Percentiles rank a stretch among this genome's conserved stretches.
Conservation (phyloP, 371 early-diverging fungal genomes). For the Saksenaea oblongispora region DNA sequence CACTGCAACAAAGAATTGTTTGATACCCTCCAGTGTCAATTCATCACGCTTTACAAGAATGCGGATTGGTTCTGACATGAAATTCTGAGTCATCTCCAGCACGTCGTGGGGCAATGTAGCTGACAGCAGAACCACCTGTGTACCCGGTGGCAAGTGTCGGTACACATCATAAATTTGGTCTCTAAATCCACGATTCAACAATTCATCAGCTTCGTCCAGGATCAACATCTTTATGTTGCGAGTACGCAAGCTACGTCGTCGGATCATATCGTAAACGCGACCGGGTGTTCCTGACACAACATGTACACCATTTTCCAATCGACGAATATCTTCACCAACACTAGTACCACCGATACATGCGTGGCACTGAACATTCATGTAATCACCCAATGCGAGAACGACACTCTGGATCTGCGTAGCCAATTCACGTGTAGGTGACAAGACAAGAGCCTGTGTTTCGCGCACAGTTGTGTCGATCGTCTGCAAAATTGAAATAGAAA, state of each 20-base stretch:
- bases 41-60: slow-evolving; percentile 97
- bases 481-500: slow-evolving; percentile 92
- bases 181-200: slow-evolving; percentile 93
- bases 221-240: slow-evolving; percentile 88
- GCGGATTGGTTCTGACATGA: slow-evolving; percentile 90
- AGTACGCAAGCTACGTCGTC: slow-evolving; percentile 76
- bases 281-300: slow-evolving; percentile 95
- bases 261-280: slow-evolving; percentile 92
- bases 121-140: slow-evolving; percentile 89
- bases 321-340: slow-evolving; percentile 78
- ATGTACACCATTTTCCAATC: slow-evolving; percentile 69
- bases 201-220: slow-evolving; percentile 97
- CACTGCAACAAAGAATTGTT: slow-evolving; percentile 94
- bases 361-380: slow-evolving; percentile 80
- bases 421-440: slow-evolving; percentile 93
- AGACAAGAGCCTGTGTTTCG: slow-evolving; percentile 86
- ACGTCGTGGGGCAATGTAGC: slow-evolving; percentile 95
- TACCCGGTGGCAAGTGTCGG: slow-evolving; percentile 78
- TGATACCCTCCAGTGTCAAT: slow-evolving; percentile 92
- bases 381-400: slow-evolving; percentile 81
- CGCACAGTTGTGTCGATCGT: slow-evolving; percentile 71
- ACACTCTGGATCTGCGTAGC: slow-evolving; percentile 90
- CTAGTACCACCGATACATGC: slow-evolving; percentile 92
- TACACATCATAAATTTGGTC: slow-evolving; percentile 94
- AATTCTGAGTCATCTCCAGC: slow-evolving; percentile 88